Evolutionary conservation across 345 rosid genomes (phyloP).

Genomic region (Ricinus communis): DNA sequence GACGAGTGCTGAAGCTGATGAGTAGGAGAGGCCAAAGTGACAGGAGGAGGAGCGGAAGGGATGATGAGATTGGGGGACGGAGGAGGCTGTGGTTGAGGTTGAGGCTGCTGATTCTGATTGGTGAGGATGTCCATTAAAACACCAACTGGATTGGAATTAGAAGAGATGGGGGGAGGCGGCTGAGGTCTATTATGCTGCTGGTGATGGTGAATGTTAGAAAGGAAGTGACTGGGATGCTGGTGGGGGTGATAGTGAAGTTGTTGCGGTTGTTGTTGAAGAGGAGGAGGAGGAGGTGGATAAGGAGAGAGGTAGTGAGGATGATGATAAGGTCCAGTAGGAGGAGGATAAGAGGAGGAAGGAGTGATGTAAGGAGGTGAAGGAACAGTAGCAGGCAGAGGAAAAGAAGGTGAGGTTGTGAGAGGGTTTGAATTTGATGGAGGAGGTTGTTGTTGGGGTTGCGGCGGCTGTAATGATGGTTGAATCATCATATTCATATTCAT

Average conservation of each 20-base stretch:
- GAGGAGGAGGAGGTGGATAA: constrained; percentile 30
- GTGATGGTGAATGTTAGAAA: constrained; percentile 18
- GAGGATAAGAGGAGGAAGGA: constrained; percentile 61
- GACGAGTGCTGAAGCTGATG: constrained; percentile 33
- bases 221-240: constrained; percentile 33
- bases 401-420: constrained; percentile 30
- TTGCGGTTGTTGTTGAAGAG: too few relatives aligned
- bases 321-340: constrained; percentile 47
- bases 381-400: constrained; percentile 27
- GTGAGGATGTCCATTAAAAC: constrained; percentile 29
- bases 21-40: constrained; percentile 32
- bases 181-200: constrained; percentile 12
- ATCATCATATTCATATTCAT: constrained; percentile 14
- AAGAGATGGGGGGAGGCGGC: not conserved
- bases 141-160: constrained; percentile 18
- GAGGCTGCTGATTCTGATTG: constrained; percentile 22
- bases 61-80: constrained; percentile 16
- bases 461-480: constrained; percentile 6
- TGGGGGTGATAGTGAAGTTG: constrained; percentile 37
- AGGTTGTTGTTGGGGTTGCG: constrained; percentile 18
- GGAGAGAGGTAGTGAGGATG: constrained; percentile 42
- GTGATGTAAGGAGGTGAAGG: constrained; percentile 36
- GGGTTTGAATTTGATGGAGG: constrained; percentile 12
- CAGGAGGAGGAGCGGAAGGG: constrained; percentile 27
- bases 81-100: constrained; percentile 30